phyloP scores from a whole-genome alignment of 129 eudicot species.

The Lactuca saligna region DNA sequence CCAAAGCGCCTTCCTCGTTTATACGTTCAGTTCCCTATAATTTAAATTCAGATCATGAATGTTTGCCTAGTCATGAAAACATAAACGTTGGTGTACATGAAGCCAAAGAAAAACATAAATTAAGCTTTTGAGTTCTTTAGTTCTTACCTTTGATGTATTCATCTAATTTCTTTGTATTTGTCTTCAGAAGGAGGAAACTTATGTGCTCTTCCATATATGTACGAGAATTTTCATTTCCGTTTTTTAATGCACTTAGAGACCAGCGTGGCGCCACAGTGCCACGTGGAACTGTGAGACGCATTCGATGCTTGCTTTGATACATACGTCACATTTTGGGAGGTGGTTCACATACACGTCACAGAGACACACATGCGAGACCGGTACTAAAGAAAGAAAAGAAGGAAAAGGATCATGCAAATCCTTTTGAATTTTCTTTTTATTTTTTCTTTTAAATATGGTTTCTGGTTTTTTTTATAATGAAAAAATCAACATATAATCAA shows the following conservation, averaged over 20 bases:
- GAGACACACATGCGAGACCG: no score
- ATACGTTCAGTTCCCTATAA: constrained; percentile 37
- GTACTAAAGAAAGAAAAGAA: no score
- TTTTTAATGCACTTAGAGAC: not conserved
- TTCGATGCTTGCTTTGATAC: not conserved
- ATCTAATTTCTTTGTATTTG: not conserved
- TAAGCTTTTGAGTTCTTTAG: not conserved
- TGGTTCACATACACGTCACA: no score
- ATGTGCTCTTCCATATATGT: not conserved
- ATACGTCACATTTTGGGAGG: no score
- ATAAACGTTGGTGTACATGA: not conserved
- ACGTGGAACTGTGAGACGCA: not conserved
- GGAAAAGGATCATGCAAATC: no score
- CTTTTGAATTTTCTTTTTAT: no score
- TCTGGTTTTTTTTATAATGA: no score
- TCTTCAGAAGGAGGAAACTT: not conserved
- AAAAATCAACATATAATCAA: no score
- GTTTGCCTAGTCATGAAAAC: not conserved
- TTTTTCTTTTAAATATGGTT: no score
- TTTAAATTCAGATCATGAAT: not conserved
- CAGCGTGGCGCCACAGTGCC: not conserved
- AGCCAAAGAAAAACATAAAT: not conserved
- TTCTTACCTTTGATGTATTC: constrained; percentile 27
- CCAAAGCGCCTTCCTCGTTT: constrained; percentile 44
- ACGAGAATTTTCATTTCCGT: no score